These are phyloP conservation scores for Ensete glaucum DNA, from an alignment of 176 grass and related monocot genomes.

Conservation along the genomic window DNA sequence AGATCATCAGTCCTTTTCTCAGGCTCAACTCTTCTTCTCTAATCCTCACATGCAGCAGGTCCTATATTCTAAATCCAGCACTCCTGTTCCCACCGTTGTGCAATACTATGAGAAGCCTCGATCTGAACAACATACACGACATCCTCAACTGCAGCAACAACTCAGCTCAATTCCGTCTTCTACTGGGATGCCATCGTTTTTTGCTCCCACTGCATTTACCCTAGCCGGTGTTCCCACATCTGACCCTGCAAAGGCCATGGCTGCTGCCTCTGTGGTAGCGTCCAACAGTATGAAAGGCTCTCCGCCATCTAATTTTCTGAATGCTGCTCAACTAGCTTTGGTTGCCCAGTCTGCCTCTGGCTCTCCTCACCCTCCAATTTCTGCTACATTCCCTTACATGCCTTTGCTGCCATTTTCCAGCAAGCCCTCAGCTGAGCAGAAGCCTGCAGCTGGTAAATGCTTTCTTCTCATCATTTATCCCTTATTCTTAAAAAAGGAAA, in stretches of 20 bases:
- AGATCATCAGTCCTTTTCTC: slow-evolving; percentile 39
- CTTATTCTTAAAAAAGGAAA: neutral
- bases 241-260: slow-evolving; percentile 31
- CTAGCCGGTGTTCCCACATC: slow-evolving; percentile 6
- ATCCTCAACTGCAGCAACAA: slow-evolving; percentile 37
- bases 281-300: slow-evolving; percentile 48
- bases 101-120: slow-evolving; percentile 45
- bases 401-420: slow-evolving; percentile 29
- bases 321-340: slow-evolving; percentile 30
- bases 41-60: slow-evolving; percentile 34
- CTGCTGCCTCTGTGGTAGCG: neutral
- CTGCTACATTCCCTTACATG: slow-evolving; percentile 39
- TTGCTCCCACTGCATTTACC: slow-evolving; percentile 10
- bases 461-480: neutral
- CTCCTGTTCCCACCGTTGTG: slow-evolving; percentile 25
- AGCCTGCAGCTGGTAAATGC: slow-evolving; percentile 51
- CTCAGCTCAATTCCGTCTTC: slow-evolving; percentile 23
- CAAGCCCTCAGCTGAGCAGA: slow-evolving; percentile 56
- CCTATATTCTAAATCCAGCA: slow-evolving; percentile 19
- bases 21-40: slow-evolving; percentile 62
- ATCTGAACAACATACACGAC: slow-evolving; percentile 17
- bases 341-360: slow-evolving; percentile 34
- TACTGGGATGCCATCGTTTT: slow-evolving; percentile 14
- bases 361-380: slow-evolving; percentile 35
- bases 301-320: slow-evolving; percentile 33